Evolutionary conservation across 805 yeast genomes (phyloP).

Genomic region (Candida coleopterorum): DNA sequence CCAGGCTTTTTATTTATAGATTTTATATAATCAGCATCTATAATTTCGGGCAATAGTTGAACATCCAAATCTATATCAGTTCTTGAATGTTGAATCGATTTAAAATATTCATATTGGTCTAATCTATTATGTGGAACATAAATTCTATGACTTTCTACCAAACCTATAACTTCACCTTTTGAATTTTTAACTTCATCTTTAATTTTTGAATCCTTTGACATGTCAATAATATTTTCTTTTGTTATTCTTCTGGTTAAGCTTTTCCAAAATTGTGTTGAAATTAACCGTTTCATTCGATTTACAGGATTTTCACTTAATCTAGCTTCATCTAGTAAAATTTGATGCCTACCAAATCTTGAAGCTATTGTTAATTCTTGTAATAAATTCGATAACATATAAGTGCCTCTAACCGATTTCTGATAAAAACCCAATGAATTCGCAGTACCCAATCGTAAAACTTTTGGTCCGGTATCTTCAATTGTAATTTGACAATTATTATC

Average conservation of each 20-base stretch:
- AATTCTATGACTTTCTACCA: conserved; percentile 63
- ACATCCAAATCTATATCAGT: conserved; percentile 65
- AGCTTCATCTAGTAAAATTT: conserved; percentile 76
- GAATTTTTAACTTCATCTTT: conserved; percentile 41
- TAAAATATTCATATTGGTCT: conserved; percentile 71
- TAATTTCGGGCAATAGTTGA: conserved; percentile 66
- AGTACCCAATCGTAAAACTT: conserved; percentile 42
- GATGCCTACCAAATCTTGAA: conserved; percentile 69
- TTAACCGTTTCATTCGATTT: conserved; percentile 64
- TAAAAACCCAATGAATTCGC: conserved; percentile 79
- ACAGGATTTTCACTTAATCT: conserved; percentile 87
- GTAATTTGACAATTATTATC: conserved; percentile 71
- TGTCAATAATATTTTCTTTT: conserved; percentile 53
- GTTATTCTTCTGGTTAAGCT: conserved; percentile 69
- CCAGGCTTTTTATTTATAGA: conserved; percentile 84
- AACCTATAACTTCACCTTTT: conserved; percentile 25
- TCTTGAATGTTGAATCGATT: conserved; percentile 44
- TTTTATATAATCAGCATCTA: conserved; percentile 73
- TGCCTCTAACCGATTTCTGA: conserved; percentile 73
- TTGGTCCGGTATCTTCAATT: conserved; percentile 30
- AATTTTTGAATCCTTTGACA: conserved; percentile 78
- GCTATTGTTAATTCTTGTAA: conserved; percentile 89
- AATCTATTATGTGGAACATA: conserved; percentile 67
- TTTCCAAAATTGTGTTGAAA: conserved; percentile 76
- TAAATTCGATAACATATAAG: conserved; percentile 82